Percentiles rank a stretch among this genome's conserved stretches.
Evolutionary conservation across 768 basidiomycete species (phyloP).

Genomic region (Termitomyces bulborhizus): DNA sequence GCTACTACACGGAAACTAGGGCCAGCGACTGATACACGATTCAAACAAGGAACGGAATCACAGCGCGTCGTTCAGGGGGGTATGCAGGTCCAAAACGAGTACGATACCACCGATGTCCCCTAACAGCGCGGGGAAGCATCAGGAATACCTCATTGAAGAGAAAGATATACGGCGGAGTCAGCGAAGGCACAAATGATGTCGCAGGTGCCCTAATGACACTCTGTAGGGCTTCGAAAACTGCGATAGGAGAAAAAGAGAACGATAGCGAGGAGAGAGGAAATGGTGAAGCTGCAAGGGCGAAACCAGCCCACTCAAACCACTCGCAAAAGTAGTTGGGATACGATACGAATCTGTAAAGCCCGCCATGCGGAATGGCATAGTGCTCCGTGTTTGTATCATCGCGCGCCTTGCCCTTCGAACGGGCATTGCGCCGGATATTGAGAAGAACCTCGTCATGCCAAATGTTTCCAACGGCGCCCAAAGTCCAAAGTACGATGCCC

Average conservation of each 20-base stretch:
- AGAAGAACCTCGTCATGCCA: conserved; percentile 88
- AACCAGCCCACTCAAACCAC: conserved; percentile 93
- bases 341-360: conserved; percentile 71
- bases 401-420: conserved; percentile 26
- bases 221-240: conserved; percentile 12
- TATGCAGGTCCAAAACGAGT: conserved; percentile 68
- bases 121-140: conserved; percentile 80
- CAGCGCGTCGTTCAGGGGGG: conserved; percentile 67
- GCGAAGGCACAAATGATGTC: conserved; percentile 30
- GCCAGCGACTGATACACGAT: background rate
- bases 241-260: conserved; percentile 13
- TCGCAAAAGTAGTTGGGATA: conserved; percentile 95
- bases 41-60: conserved; percentile 63
- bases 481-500: conserved; percentile 61
- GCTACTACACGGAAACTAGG: background rate
- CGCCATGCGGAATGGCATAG: conserved; percentile 67
- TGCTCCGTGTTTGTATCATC: conserved; percentile 10
- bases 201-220: conserved; percentile 14
- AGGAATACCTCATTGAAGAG: conserved; percentile 59
- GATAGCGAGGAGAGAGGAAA: conserved; percentile 22
- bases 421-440: conserved; percentile 66
- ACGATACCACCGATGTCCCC: conserved; percentile 85
- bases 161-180: conserved; percentile 79
- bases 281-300: conserved; percentile 69
- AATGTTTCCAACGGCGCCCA: conserved; percentile 76